Percentiles rank a stretch among this genome's conserved stretches.
Conservation (phyloP, 805 yeast genomes). For the Komagataella mondaviorum region DNA sequence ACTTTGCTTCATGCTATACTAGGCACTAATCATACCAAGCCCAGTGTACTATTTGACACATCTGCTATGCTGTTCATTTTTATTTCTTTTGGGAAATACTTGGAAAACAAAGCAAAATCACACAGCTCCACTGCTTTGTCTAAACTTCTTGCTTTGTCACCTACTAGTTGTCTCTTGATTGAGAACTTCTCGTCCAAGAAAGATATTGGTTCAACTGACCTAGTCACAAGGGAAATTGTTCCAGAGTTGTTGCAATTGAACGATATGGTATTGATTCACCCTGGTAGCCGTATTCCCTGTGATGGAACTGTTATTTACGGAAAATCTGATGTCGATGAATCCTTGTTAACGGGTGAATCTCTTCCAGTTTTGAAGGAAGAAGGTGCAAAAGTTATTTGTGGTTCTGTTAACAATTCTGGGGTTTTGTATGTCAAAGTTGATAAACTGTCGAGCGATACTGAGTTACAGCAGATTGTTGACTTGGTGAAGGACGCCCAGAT, state of each 20-base stretch:
- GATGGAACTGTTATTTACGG: conserved; percentile 80
- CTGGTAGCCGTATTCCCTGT: conserved; percentile 85
- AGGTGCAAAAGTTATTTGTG: conserved; percentile 70
- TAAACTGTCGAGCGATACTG: conserved; percentile 71
- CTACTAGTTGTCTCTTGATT: conserved; percentile 58
- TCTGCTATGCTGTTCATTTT: conserved; percentile 73
- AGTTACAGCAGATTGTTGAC: conserved; percentile 73
- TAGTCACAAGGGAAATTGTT: conserved; percentile 36
- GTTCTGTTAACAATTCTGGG: conserved; percentile 78
- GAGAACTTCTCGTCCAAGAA: conserved; percentile 17
- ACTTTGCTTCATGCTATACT: conserved; percentile 40
- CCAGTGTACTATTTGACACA: conserved; percentile 75
- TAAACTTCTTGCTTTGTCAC: conserved; percentile 65
- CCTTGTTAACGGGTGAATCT: conserved; percentile 87
- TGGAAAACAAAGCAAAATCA: conserved; percentile 88
- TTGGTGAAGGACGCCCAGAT: conserved; percentile 86
- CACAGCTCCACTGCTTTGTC: conserved; percentile 85
- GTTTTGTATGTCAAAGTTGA: conserved; percentile 55
- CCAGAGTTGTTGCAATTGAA: conserved; percentile 65
- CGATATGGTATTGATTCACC: conserved; percentile 67
- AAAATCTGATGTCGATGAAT: conserved; percentile 75
- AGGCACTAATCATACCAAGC: conserved; percentile 30
- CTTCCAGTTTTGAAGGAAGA: conserved; percentile 49
- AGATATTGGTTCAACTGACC: conserved; percentile 3
- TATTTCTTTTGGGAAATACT: conserved; percentile 80